Base-by-base conservation (phyloP, 2,329 filamentous ascomycete genomes). In the Botrytis porri region DNA sequence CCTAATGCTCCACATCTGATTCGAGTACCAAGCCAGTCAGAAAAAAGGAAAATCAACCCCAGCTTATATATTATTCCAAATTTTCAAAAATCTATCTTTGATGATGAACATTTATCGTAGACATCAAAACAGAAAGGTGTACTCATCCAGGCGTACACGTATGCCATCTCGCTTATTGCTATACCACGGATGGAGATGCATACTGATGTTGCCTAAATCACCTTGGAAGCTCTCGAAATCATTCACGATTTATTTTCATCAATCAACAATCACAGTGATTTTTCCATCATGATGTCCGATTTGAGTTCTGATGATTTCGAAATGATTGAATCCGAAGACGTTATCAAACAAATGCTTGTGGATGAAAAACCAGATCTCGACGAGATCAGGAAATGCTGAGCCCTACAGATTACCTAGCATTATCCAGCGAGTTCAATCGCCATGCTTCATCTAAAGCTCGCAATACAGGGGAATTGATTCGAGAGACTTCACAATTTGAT, bases 381-480 rank as follows among this genome's bases (percentile, higher is more conserved):
- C 8, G 16, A 35, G 37, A 65, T 71, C 16, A 43, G 7, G n/a
- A 12, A 10, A 14, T 77, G 76, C 63, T 79, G 14, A 25, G 71
- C 32, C 77, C 75, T 18, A 79, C 77, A 35, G 75, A 77, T 25
- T 78, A 75, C 64, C 10, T 63, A 10, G 66, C 72, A 8, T 73
- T 73, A 4, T 71, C 72, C 4, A 77, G 73, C 65, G 75, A 78
- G 32, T 77, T 74, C 63, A 73, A 73, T 20, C 75, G 76, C 22
- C 76, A 79, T 61, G 57, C 76, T 6, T 64, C 66, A 32, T 75
- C 75, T 2, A 67, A 77, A 57, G 74, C 74, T 5, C 61, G 60
- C 6, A 73, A 75, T 12, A 78, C 77, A 14, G 77, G 74, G 14
- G 35, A 75, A 51, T 78, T 76, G 76, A 73, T 78, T 14, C 71